phyloP scores from a whole-genome alignment of 495 filamentous ascomycete species.

The Bathelium albidoporum region DNA sequence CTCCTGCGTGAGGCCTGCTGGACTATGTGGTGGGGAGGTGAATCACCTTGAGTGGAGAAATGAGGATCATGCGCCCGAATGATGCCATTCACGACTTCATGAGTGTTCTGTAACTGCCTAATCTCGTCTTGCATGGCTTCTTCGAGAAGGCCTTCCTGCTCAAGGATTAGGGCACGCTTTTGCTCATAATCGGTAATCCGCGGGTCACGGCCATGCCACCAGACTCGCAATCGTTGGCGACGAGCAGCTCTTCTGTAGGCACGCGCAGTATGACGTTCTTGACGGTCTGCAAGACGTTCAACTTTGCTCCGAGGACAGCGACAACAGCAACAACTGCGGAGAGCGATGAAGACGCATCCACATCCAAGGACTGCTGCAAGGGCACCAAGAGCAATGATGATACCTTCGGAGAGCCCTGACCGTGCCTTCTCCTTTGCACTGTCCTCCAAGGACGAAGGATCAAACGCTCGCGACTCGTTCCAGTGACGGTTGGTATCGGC shows the following conservation, averaged over 20 bases:
- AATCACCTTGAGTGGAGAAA: not conserved
- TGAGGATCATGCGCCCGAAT: conserved; percentile 18
- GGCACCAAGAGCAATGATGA: conserved; percentile 18
- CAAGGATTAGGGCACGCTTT: conserved; percentile 30
- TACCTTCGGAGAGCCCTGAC: conserved; percentile 7
- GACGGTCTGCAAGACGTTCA: conserved; percentile 26
- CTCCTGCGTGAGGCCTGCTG: not conserved
- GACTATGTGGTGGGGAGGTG: not conserved
- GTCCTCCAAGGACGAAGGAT: not conserved
- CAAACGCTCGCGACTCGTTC: not conserved
- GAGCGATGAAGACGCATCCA: conserved; percentile 9
- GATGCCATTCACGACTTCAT: conserved; percentile 25
- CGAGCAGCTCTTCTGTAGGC: conserved; percentile 27
- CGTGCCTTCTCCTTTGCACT: not conserved
- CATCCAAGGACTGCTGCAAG: conserved; percentile 16
- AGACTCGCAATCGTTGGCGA: conserved; percentile 21
- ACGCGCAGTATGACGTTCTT: conserved; percentile 28
- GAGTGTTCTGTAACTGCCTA: conserved; percentile 25
- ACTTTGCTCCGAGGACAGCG: conserved; percentile 21
- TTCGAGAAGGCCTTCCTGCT: conserved; percentile 32
- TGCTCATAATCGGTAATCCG: conserved; percentile 33
- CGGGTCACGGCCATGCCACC: conserved; percentile 19
- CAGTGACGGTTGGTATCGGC: not conserved
- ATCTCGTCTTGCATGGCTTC: conserved; percentile 36
- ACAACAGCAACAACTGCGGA: conserved; percentile 25